Conservation (phyloP, 768 basidiomycete genomes). For the Auriscalpium orientale region DNA sequence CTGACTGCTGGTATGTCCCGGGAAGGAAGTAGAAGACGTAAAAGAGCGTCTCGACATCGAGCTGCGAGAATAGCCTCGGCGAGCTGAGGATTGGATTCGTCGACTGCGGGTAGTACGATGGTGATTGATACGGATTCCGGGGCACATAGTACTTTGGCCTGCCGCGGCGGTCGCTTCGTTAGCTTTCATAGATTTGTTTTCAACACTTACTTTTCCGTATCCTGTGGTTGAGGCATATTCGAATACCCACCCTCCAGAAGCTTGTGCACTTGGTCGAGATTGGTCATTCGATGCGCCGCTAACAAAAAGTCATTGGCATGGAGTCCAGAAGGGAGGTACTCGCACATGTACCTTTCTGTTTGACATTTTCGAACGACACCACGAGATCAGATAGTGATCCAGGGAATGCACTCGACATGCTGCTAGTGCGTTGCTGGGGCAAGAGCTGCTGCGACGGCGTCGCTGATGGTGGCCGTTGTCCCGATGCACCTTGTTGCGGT, state of each 20-base stretch:
- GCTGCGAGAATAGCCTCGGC: conserved; percentile 76
- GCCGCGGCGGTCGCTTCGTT: conserved; percentile 7
- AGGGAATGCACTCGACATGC: conserved; percentile 47
- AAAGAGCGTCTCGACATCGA: conserved; percentile 96
- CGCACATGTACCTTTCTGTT: conserved; percentile 74
- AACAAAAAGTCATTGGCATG: conserved; percentile 18
- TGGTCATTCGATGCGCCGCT: conserved; percentile 76
- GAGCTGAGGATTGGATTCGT: conserved; percentile 77
- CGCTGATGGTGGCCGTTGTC: conserved; percentile 12
- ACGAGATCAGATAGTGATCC: conserved; percentile 89
- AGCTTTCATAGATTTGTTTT: neutral
- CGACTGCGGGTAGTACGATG: conserved; percentile 88
- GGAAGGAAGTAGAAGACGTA: conserved; percentile 98
- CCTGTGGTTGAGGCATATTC: conserved; percentile 84
- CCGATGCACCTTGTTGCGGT: conserved; percentile 17
- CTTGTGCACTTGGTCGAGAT: conserved; percentile 86
- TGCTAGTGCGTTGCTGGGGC: conserved; percentile 27
- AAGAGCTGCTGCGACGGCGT: conserved; percentile 12
- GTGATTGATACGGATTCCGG: conserved; percentile 84
- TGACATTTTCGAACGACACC: conserved; percentile 89
- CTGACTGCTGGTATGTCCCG: conserved; percentile 96
- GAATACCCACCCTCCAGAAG: conserved; percentile 88
- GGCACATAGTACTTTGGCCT: conserved; percentile 98
- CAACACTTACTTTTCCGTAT: conserved; percentile 78
- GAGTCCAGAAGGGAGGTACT: neutral